Conservation (phyloP, 192 early-diverging fungal genomes). For the Spizellomyces sp. region DNA sequence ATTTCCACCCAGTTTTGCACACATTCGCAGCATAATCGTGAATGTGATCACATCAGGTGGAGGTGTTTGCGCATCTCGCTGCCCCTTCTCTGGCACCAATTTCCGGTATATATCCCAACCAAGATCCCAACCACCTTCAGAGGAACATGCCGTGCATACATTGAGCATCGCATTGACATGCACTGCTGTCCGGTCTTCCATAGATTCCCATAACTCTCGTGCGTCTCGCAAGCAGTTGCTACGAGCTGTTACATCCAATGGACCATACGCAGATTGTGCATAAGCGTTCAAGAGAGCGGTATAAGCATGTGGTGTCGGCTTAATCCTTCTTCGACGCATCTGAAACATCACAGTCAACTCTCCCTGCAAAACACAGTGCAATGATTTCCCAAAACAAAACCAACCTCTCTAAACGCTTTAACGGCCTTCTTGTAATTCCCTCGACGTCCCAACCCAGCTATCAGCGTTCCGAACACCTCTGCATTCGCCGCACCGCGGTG, state of each 20-base stretch:
- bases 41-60: slow-evolving; percentile 8
- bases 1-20: slow-evolving; percentile 3
- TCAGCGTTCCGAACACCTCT: slow-evolving; percentile 20
- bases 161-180: slow-evolving; percentile 26
- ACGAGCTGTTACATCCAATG: neutral
- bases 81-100: neutral
- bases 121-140: slow-evolving; percentile 20
- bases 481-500: slow-evolving; percentile 17
- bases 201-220: slow-evolving; percentile 9
- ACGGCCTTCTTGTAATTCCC: slow-evolving; percentile 9
- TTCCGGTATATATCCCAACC: slow-evolving; percentile 21
- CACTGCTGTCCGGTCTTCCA: neutral
- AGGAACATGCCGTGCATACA: slow-evolving; percentile 12
- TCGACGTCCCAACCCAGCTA: slow-evolving; percentile 13
- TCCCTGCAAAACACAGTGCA: no score
- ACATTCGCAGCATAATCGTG: slow-evolving; percentile 22
- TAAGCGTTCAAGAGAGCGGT: slow-evolving; percentile 30
- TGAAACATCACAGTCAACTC: neutral
- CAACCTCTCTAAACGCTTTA: slow-evolving; percentile 3
- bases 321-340: slow-evolving; percentile 36
- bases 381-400: slow-evolving; percentile 1
- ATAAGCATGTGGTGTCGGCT: slow-evolving; percentile 29
- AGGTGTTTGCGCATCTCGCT: neutral
- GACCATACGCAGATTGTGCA: slow-evolving; percentile 14
- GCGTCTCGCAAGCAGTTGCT: slow-evolving; percentile 12